Percentiles rank a stretch among this genome's conserved stretches.
Evolutionary conservation across 768 basidiomycete genomes (phyloP).

Genomic region (Amanita subjunquillea): DNA sequence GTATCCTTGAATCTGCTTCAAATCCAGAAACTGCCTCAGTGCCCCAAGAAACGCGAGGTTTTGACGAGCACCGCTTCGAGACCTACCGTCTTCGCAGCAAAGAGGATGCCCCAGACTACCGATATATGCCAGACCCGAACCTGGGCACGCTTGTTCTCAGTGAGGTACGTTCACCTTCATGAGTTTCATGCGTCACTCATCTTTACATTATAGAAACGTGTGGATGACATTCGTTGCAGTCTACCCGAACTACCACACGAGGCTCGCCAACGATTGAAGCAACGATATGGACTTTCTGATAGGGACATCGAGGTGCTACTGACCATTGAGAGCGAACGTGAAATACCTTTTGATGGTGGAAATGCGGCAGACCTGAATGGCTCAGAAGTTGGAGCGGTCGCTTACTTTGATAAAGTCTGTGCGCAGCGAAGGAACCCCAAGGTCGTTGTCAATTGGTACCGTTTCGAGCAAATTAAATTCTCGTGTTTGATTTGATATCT

Average conservation of each 20-base stretch:
- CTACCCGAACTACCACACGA: slow-evolving; percentile 75
- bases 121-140: slow-evolving; percentile 98
- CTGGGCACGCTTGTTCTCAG: slow-evolving; percentile 62
- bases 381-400: slow-evolving; percentile 38
- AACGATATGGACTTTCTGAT: slow-evolving; percentile 34
- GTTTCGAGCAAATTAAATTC: slow-evolving; percentile 7
- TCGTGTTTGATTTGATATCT: background rate
- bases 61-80: slow-evolving; percentile 70
- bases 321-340: slow-evolving; percentile 54
- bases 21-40: slow-evolving; percentile 29
- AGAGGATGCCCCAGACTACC: slow-evolving; percentile 92
- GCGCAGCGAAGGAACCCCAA: slow-evolving; percentile 50
- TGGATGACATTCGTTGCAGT: slow-evolving; percentile 34
- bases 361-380: slow-evolving; percentile 4
- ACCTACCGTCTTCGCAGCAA: slow-evolving; percentile 82
- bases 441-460: slow-evolving; percentile 77
- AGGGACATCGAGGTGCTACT: slow-evolving; percentile 72
- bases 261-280: slow-evolving; percentile 46
- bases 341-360: slow-evolving; percentile 55
- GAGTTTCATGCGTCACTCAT: background rate
- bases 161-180: slow-evolving; percentile 22
- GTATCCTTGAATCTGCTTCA: slow-evolving; percentile 30
- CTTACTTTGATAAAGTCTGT: slow-evolving; percentile 74
- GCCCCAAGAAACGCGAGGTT: slow-evolving; percentile 83
- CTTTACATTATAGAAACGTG: slow-evolving; percentile 39